phyloP scores from a whole-genome alignment of 345 rosid genomes.

The Gossypium anomalum region DNA sequence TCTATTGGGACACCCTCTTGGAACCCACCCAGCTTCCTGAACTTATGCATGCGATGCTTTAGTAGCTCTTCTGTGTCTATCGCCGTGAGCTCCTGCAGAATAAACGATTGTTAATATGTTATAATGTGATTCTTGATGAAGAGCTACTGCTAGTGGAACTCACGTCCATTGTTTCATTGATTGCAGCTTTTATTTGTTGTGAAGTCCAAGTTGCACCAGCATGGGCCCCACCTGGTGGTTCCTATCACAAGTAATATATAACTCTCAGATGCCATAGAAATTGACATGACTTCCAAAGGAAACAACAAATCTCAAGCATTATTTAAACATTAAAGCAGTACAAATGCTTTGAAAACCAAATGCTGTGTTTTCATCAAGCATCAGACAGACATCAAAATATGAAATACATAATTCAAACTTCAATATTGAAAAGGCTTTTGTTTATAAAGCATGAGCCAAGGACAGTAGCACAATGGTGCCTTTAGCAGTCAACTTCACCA shows the following conservation, averaged over 20 bases:
- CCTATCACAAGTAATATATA: constrained; percentile 39
- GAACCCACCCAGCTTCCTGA: constrained; percentile 79
- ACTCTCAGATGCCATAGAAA: constrained; percentile 12
- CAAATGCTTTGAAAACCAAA: not conserved
- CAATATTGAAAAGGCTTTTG: not conserved
- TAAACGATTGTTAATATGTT: not conserved
- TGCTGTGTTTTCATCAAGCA: not conserved
- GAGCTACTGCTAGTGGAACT: constrained; percentile 25
- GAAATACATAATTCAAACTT: constrained; percentile 1
- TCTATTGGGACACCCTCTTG: constrained; percentile 62
- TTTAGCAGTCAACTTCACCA: not conserved
- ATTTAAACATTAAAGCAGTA: not conserved
- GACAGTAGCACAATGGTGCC: not conserved
- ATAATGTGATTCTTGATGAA: constrained; percentile 9
- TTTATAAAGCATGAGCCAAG: not conserved
- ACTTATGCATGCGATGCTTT: constrained; percentile 71
- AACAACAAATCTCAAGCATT: constrained; percentile 15
- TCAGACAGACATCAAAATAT: constrained; percentile 7
- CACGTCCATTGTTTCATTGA: constrained; percentile 75
- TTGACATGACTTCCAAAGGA: constrained; percentile 14
- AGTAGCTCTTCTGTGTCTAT: constrained; percentile 66
- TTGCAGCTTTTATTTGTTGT: constrained; percentile 74
- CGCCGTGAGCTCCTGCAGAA: constrained; percentile 60
- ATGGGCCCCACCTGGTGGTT: constrained; percentile 95
- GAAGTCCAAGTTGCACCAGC: constrained; percentile 93